A percentile compares a stretch with the other conserved stretches of the same genome.
phyloP scores from a whole-genome alignment of 129 eudicot species.

The Smallanthus sonchifolius region DNA sequence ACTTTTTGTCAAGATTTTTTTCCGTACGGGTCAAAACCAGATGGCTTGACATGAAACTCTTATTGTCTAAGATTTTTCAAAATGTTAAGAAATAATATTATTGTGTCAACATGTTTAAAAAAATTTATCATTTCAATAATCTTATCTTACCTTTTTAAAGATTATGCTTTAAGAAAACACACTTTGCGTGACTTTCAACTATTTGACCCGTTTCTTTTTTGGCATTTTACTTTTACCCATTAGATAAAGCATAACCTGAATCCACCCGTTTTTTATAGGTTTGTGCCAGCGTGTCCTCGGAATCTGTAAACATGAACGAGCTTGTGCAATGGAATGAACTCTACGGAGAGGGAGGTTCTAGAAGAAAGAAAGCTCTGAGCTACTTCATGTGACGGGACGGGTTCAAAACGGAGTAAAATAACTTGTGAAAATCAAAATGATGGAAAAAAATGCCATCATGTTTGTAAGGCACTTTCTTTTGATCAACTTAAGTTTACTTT shows the following conservation, averaged over 20 bases:
- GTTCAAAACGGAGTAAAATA: not conserved
- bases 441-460: slow-evolving; percentile 31
- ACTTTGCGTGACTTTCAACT: not conserved
- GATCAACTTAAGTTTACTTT: not conserved
- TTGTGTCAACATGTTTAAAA: not conserved
- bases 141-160: not conserved
- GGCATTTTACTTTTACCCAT: not conserved
- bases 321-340: slow-evolving; percentile 87
- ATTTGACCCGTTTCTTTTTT: not conserved
- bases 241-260: not conserved
- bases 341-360: slow-evolving; percentile 90
- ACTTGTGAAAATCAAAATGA: slow-evolving; percentile 12
- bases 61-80: not conserved
- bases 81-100: not conserved
- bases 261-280: slow-evolving; percentile 36
- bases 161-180: not conserved
- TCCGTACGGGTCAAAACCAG: not conserved
- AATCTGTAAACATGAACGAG: slow-evolving; percentile 78
- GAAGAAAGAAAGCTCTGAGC: slow-evolving; percentile 68
- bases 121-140: not conserved
- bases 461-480: slow-evolving; percentile 31
- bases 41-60: too few relatives aligned
- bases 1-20: not conserved
- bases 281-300: slow-evolving; percentile 83
- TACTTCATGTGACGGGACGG: slow-evolving; percentile 68